These are phyloP conservation scores for Saprolegnia parasitica DNA, from an alignment of 352 stramenopile species.

Conservation along the genomic window DNA sequence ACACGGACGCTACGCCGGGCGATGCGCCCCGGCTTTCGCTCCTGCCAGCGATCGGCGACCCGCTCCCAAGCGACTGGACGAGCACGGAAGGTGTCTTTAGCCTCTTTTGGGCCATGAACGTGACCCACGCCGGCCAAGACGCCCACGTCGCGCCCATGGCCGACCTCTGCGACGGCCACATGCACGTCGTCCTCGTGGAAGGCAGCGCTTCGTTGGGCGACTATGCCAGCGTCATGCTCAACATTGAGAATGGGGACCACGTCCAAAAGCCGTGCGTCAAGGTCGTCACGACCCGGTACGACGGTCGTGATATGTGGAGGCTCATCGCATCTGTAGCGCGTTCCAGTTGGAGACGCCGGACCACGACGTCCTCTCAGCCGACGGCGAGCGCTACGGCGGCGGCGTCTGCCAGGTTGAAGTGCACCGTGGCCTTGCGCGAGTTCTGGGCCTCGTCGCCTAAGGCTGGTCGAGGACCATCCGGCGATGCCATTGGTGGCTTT, in stretches of 20 bases:
- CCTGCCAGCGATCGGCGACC: slow-evolving; percentile 23
- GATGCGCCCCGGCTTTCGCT: slow-evolving; percentile 32
- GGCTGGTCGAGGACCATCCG: background rate
- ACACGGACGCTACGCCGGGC: slow-evolving; percentile 14
- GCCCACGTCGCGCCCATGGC: slow-evolving; percentile 42
- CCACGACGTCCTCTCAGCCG: slow-evolving; percentile 51
- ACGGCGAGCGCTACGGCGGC: slow-evolving; percentile 53
- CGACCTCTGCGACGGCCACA: slow-evolving; percentile 50
- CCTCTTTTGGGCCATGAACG: slow-evolving; percentile 63
- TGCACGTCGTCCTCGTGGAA: slow-evolving; percentile 31
- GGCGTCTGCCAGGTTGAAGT: slow-evolving; percentile 48
- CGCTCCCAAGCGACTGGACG: slow-evolving; percentile 32
- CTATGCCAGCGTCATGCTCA: slow-evolving; percentile 40
- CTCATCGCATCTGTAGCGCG: slow-evolving; percentile 31
- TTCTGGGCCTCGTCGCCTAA: slow-evolving; percentile 18
- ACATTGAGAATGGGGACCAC: slow-evolving; percentile 49
- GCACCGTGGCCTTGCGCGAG: slow-evolving; percentile 40
- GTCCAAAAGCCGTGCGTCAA: slow-evolving; percentile 42
- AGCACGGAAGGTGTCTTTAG: slow-evolving; percentile 45
- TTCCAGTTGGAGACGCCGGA: slow-evolving; percentile 42
- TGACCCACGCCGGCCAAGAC: slow-evolving; percentile 44
- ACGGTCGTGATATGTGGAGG: background rate
- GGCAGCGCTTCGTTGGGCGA: slow-evolving; percentile 28
- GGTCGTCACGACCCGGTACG: slow-evolving; percentile 45
- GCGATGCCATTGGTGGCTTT: background rate